phyloP scores from a whole-genome alignment of 306 rosid species.

The Fagus sylvatica region DNA sequence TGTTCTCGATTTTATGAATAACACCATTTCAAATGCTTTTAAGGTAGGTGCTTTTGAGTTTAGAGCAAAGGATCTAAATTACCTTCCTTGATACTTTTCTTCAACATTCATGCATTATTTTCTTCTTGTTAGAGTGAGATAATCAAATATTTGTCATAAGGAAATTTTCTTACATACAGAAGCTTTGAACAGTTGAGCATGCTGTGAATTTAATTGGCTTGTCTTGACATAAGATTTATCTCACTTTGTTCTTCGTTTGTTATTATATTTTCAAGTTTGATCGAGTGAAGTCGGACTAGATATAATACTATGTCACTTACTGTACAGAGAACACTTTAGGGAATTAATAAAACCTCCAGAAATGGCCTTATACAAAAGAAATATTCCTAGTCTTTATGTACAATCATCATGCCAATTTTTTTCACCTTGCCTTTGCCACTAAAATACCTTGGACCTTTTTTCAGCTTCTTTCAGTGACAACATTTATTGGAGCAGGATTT shows the following conservation, averaged over 20 bases:
- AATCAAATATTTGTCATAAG: conserved; percentile 3
- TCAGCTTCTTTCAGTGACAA: conserved; percentile 74
- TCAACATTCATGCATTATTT: conserved; percentile 8
- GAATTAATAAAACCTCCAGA: neutral
- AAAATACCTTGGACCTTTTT: conserved; percentile 17
- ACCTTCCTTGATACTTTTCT: conserved; percentile 16
- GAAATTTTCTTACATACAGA: neutral
- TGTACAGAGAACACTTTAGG: neutral
- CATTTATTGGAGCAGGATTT: conserved; percentile 66
- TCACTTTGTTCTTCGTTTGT: neutral
- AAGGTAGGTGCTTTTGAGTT: conserved; percentile 54
- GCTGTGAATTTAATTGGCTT: neutral
- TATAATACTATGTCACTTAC: too few species aligned
- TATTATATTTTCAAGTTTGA: neutral
- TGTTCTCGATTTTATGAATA: conserved; percentile 54
- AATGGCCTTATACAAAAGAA: neutral
- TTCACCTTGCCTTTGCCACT: conserved; percentile 9
- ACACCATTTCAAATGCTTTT: conserved; percentile 79
- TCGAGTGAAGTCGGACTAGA: too few species aligned
- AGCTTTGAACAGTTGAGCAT: neutral
- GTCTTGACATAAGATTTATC: too few species aligned
- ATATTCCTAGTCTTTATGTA: conserved; percentile 6
- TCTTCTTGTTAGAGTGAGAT: neutral
- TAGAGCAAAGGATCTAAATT: neutral
- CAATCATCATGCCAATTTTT: neutral